These are phyloP conservation scores for Oehlia diaphana DNA, from an alignment of 192 early-diverging fungal genomes.

Conservation along the genomic window DNA sequence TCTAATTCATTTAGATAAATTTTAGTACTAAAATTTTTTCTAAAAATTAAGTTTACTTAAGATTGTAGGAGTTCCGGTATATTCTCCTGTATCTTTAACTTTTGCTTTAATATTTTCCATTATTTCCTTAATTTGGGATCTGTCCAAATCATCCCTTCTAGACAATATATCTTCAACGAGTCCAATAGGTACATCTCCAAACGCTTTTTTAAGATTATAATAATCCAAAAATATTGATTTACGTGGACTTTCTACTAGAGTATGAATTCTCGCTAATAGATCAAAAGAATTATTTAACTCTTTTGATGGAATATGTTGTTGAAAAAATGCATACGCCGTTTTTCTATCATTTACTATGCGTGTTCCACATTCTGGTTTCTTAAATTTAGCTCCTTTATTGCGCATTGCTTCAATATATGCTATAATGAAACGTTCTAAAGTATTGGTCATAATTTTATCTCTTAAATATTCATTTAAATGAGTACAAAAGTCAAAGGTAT, in stretches of 20 bases:
- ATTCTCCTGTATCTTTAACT: conserved; percentile 55
- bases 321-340: conserved; percentile 76
- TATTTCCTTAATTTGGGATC: conserved; percentile 78
- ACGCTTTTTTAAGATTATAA: conserved; percentile 85
- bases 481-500: conserved; percentile 82
- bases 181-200: conserved; percentile 87
- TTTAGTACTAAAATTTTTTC: not conserved
- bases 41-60: conserved; percentile 53
- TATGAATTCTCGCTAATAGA: conserved; percentile 78
- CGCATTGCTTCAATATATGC: conserved; percentile 83
- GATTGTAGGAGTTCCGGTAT: conserved; percentile 51
- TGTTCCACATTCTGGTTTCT: conserved; percentile 63
- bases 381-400: conserved; percentile 76
- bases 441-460: conserved; percentile 81
- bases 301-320: conserved; percentile 64
- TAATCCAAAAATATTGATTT: conserved; percentile 89
- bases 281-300: conserved; percentile 82
- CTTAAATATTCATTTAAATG: conserved; percentile 90
- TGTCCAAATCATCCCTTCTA: conserved; percentile 91
- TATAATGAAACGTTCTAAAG: conserved; percentile 83
- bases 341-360: conserved; percentile 77
- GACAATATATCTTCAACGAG: conserved; percentile 89
- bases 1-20: no score
- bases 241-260: conserved; percentile 78
- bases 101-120: conserved; percentile 80